phyloP scores from a whole-genome alignment of 495 filamentous ascomycete species.

The Daldinia decipiens region DNA sequence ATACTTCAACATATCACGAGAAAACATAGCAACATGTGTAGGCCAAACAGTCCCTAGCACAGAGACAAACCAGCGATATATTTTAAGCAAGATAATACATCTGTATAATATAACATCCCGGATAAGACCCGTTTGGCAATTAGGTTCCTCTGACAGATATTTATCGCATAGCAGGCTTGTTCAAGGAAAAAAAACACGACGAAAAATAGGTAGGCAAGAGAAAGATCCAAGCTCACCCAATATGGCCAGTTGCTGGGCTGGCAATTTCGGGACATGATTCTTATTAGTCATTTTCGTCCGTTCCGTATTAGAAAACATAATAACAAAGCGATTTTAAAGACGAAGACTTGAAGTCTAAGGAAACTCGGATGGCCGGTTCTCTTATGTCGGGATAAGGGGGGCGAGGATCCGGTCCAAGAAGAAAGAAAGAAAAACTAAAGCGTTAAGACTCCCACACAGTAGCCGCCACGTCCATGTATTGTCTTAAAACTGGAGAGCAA shows the following conservation, averaged over 20 bases:
- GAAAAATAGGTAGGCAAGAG: slow-evolving; percentile 5
- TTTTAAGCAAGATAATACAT: slow-evolving; percentile 27
- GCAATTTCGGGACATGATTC: slow-evolving; percentile 55
- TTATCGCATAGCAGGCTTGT: slow-evolving; percentile 4
- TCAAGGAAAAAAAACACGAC: background rate
- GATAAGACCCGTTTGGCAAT: slow-evolving; percentile 1
- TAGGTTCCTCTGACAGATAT: background rate
- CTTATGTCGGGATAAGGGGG: background rate
- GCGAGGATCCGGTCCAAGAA: background rate
- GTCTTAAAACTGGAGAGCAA: slow-evolving; percentile 1
- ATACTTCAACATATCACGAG: slow-evolving; percentile 42
- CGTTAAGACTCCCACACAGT: slow-evolving; percentile 7
- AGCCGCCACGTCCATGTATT: slow-evolving; percentile 1
- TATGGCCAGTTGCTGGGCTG: slow-evolving; percentile 64
- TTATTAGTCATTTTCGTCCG: slow-evolving; percentile 47
- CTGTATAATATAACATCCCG: slow-evolving; percentile 9
- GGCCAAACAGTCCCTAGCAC: background rate
- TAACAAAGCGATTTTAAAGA: background rate
- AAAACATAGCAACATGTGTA: background rate
- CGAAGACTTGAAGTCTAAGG: background rate
- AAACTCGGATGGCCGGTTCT: background rate
- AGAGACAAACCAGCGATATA: slow-evolving; percentile 24
- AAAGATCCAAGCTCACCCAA: slow-evolving; percentile 63
- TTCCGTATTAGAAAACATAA: background rate
- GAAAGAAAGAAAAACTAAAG: background rate